Conservation (phyloP, 2,329 filamentous ascomycete species). For the Aspergillus aculeatus region DNA sequence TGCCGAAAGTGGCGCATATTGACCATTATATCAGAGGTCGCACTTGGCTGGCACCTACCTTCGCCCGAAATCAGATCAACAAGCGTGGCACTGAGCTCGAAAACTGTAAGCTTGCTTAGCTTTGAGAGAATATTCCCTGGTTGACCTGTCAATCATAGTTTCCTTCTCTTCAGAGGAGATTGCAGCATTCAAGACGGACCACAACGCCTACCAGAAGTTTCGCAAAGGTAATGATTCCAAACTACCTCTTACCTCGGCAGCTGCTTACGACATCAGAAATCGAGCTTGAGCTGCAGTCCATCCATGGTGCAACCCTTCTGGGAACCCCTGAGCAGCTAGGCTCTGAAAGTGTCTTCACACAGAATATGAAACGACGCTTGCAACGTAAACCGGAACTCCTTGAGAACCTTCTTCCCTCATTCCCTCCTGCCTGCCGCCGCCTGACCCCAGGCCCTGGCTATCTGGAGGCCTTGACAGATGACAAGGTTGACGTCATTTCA, state of each 20-base stretch:
- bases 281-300: slow-evolving; percentile 33
- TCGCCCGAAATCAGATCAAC: slow-evolving; percentile 32
- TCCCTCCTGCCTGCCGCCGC: slow-evolving; percentile 35
- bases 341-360: slow-evolving; percentile 23
- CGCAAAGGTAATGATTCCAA: slow-evolving; percentile 31
- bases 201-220: slow-evolving; percentile 32
- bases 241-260: neutral
- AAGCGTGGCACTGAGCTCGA: neutral
- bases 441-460: slow-evolving; percentile 49
- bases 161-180: slow-evolving; percentile 34
- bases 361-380: slow-evolving; percentile 37
- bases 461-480: slow-evolving; percentile 60
- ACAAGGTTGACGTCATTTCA: slow-evolving; percentile 61
- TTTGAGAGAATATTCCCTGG: neutral
- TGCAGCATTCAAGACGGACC: slow-evolving; percentile 32
- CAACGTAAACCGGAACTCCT: slow-evolving; percentile 35
- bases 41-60: slow-evolving; percentile 32
- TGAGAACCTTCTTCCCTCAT: slow-evolving; percentile 38
- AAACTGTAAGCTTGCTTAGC: neutral
- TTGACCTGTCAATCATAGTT: slow-evolving; percentile 21
- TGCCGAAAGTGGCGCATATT: slow-evolving; percentile 41
- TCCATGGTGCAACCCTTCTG: slow-evolving; percentile 29
- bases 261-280: slow-evolving; percentile 23
- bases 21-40: slow-evolving; percentile 37
- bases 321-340: slow-evolving; percentile 30